Base-by-base conservation (phyloP, 2,329 filamentous ascomycete species). In the Trichoderma sp. region DNA sequence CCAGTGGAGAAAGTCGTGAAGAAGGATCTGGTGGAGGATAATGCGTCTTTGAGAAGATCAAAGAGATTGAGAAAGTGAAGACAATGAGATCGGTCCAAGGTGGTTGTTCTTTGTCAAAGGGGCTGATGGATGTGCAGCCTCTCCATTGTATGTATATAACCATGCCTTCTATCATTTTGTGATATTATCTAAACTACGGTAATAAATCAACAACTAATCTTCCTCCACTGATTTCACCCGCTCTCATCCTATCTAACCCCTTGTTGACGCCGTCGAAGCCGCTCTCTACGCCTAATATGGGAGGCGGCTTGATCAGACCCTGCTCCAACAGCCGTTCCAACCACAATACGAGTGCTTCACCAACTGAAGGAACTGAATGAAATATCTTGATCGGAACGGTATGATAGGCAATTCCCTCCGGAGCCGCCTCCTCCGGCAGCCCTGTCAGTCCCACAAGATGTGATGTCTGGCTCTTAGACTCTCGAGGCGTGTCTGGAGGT, bases 361-460 rank as follows among this genome's bases (percentile, higher is more conserved):
- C 92, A 0, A 94, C 83, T 2, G 84, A 83, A 0, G 88, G 86
- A 0, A 90, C 85, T 71, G 91, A 89, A 76, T 95, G 92, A 76
- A 93, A 94, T 4, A 93, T 76, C 79, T 94, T 94, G 73, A 95
- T 92, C 0, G 92, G 92, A 0, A 94, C 90, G 0, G 85, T 88
- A 76, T 93, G 91, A 71, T 89, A 86, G 6, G 83, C 78, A 0
- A 89, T 82, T 0, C 84, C 84, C 0, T 82, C 80, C 0, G 80
- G 78, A 0, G 80, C 79, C 1, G 80, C 79, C 4, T 81, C 82
- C 76, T 92, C 93, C 0, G 92, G 92, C 3, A 93, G 74, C 0
- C 91, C 92, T 0, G 88, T 89, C 58, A 94, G 76, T 0, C 92
- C 91, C 0, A 94, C 85, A 0, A 94, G 82, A 79, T 94, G 92